These are phyloP conservation scores for Picochlorum sp. DNA, from an alignment of 139 green algal species.

Conservation along the genomic window DNA sequence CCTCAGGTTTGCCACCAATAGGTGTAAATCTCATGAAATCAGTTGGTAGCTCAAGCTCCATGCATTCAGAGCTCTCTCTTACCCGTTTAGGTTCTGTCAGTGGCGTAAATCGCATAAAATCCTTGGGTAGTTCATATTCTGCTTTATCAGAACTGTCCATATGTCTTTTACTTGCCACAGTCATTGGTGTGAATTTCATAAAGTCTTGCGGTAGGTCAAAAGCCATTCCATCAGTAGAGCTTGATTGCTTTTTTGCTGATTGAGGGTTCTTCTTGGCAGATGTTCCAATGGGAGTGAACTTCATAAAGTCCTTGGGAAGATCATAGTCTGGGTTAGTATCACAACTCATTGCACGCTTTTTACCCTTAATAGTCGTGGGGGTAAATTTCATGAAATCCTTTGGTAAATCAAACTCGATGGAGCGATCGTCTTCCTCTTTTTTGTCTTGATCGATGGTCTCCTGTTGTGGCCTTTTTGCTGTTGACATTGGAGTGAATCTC, in stretches of 20 bases:
- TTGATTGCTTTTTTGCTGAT: background rate
- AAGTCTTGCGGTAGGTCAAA: background rate
- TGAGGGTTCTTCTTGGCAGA: background rate
- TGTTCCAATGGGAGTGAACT: background rate
- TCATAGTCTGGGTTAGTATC: background rate
- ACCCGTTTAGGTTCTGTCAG: no score
- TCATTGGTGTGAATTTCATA: conserved; percentile 4
- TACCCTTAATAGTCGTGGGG: background rate
- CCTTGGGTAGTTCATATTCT: conserved; percentile 14
- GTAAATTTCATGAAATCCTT: conserved; percentile 3
- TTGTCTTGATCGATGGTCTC: background rate
- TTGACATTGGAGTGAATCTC: background rate
- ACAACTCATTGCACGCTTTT: background rate
- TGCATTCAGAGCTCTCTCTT: no score
- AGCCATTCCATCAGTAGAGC: background rate
- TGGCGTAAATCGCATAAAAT: background rate
- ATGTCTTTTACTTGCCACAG: conserved; percentile 8
- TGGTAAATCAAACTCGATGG: conserved; percentile 15
- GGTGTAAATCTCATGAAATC: no score
- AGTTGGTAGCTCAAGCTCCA: no score
- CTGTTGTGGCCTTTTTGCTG: background rate
- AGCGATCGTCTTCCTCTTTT: conserved; percentile 8
- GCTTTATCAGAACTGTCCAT: conserved; percentile 1
- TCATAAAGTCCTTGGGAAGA: background rate
- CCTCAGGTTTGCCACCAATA: no score